Percentiles rank a stretch among this genome's conserved stretches.
Conservation (phyloP, 139 green algal genomes). For the Micractinium conductrix region DNA sequence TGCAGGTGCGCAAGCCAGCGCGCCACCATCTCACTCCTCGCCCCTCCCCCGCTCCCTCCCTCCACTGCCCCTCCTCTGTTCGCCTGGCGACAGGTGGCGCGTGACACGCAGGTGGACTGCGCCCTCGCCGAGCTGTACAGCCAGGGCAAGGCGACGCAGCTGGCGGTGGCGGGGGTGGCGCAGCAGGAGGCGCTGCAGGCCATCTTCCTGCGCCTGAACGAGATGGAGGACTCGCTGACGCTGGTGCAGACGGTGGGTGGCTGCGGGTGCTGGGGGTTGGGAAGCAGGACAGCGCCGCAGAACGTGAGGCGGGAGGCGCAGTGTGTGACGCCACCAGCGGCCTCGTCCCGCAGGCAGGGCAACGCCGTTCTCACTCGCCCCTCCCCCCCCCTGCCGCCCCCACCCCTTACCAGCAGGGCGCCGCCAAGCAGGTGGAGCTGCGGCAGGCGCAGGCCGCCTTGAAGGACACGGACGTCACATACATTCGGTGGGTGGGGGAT, state of each 20-base stretch:
- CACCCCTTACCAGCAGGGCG: slow-evolving; percentile 3
- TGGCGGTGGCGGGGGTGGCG: neutral
- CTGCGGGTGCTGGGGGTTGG: no score
- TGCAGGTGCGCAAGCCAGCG: neutral
- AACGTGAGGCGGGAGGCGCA: neutral
- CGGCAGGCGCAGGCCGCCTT: slow-evolving; percentile 47
- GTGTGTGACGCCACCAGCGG: no score
- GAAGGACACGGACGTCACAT: slow-evolving; percentile 27
- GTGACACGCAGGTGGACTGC: slow-evolving; percentile 53
- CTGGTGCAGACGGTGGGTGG: slow-evolving; percentile 44
- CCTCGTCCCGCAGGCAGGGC: no score
- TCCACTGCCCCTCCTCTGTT: neutral
- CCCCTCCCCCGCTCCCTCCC: neutral
- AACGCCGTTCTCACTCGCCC: neutral
- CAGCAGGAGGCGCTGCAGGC: slow-evolving; percentile 52
- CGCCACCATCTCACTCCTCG: neutral
- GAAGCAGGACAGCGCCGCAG: neutral
- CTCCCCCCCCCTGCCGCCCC: neutral
- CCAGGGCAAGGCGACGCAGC: slow-evolving; percentile 23
- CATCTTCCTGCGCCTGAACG: slow-evolving; percentile 54
- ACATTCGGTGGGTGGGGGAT: no score
- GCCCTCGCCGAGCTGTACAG: slow-evolving; percentile 63
- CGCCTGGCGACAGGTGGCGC: neutral
- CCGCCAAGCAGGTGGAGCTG: slow-evolving; percentile 44
- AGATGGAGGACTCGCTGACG: slow-evolving; percentile 62